Evolutionary conservation across 192 early-diverging fungal species (phyloP), one percentile per base, ranked within the genome.

Genomic region (Podochytrium sp.): DNA sequence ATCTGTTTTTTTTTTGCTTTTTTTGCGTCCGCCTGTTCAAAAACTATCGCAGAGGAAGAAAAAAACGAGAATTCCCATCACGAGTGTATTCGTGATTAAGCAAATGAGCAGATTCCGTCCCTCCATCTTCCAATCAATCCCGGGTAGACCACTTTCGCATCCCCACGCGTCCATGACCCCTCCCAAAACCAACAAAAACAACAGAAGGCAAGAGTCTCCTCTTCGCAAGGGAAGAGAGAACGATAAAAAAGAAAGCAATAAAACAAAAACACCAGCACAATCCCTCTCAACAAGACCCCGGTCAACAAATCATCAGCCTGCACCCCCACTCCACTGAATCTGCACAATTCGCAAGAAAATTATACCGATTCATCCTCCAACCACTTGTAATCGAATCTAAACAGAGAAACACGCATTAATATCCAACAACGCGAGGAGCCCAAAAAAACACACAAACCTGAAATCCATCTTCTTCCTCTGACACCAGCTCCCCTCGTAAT

Each of bases 401-500:
- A 7, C 52, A 18, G 10, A 27, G 55, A 29, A 49, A 14, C 47
- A 49, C n/a, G 47, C 39, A 52, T 20, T 14, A 57, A 55, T 6
- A 25, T 16, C 43, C 10, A 53, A 10, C 7, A 59, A 59, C 7
- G n/a, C 7, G 10, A 59, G 20, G 10, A 59, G 57, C 10, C 40
- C 20, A 35, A 63, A 49, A 27, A 32, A 65, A 35, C 6, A 38
- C 52, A 63, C 30, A 30, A 73, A 92, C 90, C 88, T 80, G 80
- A 99, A 99, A 68, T 98, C 95, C n/a, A 87, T 84, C 86, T 97
- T 97, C 78, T 95, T 97, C 53, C 94, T 87, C 76, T 98, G 95
- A 73, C 94, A 94, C 97, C 97, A 99, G 27, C 91, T 91, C 20
- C 92, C 93, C 78, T 99, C 96, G 71, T 94, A 98, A 79, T 99